Percentiles rank a stretch among this genome's conserved stretches.
Evolutionary conservation across 2,329 filamentous ascomycete genomes (phyloP).

Genomic region (Trichoderma arundinaceum): DNA sequence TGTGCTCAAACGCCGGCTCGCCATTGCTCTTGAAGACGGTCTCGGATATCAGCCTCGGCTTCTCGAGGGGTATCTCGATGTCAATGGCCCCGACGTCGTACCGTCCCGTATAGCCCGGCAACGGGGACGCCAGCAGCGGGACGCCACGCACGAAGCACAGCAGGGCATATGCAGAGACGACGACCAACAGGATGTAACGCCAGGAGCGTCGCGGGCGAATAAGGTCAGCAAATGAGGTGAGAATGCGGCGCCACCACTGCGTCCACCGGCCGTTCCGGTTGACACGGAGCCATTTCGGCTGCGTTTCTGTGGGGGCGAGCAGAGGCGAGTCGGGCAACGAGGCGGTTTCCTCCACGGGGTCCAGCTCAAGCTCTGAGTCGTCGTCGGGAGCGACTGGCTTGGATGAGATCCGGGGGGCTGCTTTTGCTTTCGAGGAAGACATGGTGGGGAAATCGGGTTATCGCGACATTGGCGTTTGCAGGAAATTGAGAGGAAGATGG

Average conservation of each 20-base stretch:
- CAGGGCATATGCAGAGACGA: constrained; percentile 45
- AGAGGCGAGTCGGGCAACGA: constrained; percentile 30
- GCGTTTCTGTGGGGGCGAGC: constrained; percentile 21
- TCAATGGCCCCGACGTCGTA: constrained; percentile 55
- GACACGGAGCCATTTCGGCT: constrained; percentile 29
- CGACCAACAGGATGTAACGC: constrained; percentile 43
- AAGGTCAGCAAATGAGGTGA: constrained; percentile 7
- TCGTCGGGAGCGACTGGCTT: constrained; percentile 1
- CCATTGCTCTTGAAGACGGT: constrained; percentile 44
- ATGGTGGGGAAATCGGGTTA: background rate
- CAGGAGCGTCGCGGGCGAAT: constrained; percentile 44
- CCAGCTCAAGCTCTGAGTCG: constrained; percentile 24
- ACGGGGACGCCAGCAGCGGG: constrained; percentile 51
- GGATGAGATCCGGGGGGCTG: constrained; percentile 4
- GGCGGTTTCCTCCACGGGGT: background rate
- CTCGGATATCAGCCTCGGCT: constrained; percentile 42
- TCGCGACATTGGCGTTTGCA: background rate
- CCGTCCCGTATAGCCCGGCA: constrained; percentile 53
- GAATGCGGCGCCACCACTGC: constrained; percentile 25
- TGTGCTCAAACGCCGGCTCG: constrained; percentile 51
- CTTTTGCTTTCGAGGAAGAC: constrained; percentile 4
- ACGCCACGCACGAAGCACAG: constrained; percentile 49
- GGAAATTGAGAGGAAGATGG: background rate
- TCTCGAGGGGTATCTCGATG: constrained; percentile 51
- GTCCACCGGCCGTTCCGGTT: constrained; percentile 19